Base-by-base conservation (phyloP, 2,329 filamentous ascomycete species). In the Colletotrichum sp. region DNA sequence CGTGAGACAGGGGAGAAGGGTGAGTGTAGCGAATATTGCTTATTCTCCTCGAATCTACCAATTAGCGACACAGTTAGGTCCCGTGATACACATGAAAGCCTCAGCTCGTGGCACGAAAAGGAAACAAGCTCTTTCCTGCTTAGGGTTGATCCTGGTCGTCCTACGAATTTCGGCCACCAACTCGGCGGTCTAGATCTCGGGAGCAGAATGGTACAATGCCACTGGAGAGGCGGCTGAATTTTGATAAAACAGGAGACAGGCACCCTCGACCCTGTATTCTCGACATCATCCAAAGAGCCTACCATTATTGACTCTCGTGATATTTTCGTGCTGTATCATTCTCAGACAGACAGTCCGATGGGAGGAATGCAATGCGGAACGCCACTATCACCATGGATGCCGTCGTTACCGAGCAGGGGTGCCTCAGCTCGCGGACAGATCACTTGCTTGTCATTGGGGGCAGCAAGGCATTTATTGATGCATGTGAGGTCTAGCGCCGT, bases 401-500 rank as follows among this genome's bases (percentile, higher is more conserved):
- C 32, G 63, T 63, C 52, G 44, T 9, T 65, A 9, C 63, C 24
- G 63, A 73, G 70, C 64, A 73, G 57, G 59, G 64, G 32, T 49
- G 28, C 24, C 39, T 76, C 63, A 76, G 70, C 64, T 73, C 30
- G 18, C 39, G 49, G 57, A 34, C 70, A 73, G 64, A 68, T 28
- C 28, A 16, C 32, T 59, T 64, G 39, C 30, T 24, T n/a, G 30
- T 30, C n/a, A 65, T 68, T 75, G 72, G 72, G 34, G 52, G 55
- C 30, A n/a, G 67, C n/a, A 60, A 57, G 52, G 15, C 28, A 72
- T 39, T 62, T 52, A 65, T 76, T 73, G 73, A 76, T 73, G 44
- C 21, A 63, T 8, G 55, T 13, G 52, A 12, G 24, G 26, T 15
- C 63, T 73, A 73, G 73, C 59, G 70, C n/a, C 18, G 2, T 10